These are phyloP conservation scores for Toxoplasma gondii DNA, from an alignment of 169 alveolate species.

Conservation along the genomic window DNA sequence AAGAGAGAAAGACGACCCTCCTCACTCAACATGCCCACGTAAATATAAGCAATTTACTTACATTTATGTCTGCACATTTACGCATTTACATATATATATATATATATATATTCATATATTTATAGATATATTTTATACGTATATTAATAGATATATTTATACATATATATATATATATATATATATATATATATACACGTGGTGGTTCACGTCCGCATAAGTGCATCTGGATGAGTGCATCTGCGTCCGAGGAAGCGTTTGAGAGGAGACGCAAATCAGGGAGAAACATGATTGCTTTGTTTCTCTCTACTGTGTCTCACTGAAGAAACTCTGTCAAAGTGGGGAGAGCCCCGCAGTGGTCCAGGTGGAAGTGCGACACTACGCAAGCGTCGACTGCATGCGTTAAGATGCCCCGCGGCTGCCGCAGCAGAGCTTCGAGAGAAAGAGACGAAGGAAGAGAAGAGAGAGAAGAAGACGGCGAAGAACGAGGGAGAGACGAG, in stretches of 20 bases:
- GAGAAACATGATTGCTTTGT: background rate
- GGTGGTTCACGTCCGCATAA: background rate
- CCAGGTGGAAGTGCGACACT: constrained; percentile 96
- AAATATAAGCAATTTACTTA: background rate
- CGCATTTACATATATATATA: background rate
- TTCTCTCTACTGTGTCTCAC: background rate
- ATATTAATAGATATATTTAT: background rate
- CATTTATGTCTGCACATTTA: background rate
- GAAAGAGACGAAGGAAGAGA: background rate
- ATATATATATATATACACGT: background rate
- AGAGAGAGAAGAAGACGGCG: background rate
- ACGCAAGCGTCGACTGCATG: constrained; percentile 41
- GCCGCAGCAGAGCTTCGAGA: constrained; percentile 95
- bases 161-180: background rate
- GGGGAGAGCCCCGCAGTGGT: constrained; percentile 99
- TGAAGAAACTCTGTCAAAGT: constrained; percentile 94
- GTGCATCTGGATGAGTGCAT: background rate
- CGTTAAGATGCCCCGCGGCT: constrained; percentile 91
- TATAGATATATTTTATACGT: background rate
- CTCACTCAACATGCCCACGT: background rate
- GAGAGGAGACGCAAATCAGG: too few species aligned
- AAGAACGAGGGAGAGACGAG: background rate
- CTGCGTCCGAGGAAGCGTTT: too few species aligned
- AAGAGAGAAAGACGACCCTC: too few species aligned
- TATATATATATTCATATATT: background rate